Evolutionary conservation across 1,139 yeast species (phyloP).

Genomic region (Hemisphaericaspora subhashii): DNA sequence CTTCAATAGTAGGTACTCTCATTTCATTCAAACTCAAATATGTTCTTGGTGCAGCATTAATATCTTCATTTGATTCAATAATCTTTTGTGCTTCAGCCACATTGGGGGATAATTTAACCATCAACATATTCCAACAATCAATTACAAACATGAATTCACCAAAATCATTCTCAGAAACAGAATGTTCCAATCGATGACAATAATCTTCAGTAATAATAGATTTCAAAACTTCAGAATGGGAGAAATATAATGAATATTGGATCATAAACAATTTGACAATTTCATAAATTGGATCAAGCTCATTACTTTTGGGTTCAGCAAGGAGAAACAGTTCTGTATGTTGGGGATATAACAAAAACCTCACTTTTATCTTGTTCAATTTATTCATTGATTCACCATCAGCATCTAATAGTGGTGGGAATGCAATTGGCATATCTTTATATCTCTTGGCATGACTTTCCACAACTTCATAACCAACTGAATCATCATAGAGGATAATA

Average conservation of each 20-base stretch:
- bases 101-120: slow-evolving; percentile 39
- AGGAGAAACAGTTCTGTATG: slow-evolving; percentile 42
- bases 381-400: slow-evolving; percentile 24
- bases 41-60: slow-evolving; percentile 32
- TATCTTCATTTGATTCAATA: slow-evolving; percentile 21
- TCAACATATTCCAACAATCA: slow-evolving; percentile 45
- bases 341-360: slow-evolving; percentile 41
- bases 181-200: slow-evolving; percentile 29
- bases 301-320: slow-evolving; percentile 52
- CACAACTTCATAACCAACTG: slow-evolving; percentile 33
- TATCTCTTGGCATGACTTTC: slow-evolving; percentile 31
- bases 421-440: slow-evolving; percentile 35
- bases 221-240: slow-evolving; percentile 38
- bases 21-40: slow-evolving; percentile 22
- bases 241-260: slow-evolving; percentile 42
- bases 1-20: slow-evolving; percentile 18
- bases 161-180: slow-evolving; percentile 38
- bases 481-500: slow-evolving; percentile 23
- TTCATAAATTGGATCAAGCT: slow-evolving; percentile 71
- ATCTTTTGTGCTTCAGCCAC: slow-evolving; percentile 9
- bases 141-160: slow-evolving; percentile 34
- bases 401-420: slow-evolving; percentile 32
- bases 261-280: slow-evolving; percentile 54
- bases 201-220: slow-evolving; percentile 35
- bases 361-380: slow-evolving; percentile 33